Conservation (phyloP, 805 yeast species). For the Blastobotrys peoriensis region DNA sequence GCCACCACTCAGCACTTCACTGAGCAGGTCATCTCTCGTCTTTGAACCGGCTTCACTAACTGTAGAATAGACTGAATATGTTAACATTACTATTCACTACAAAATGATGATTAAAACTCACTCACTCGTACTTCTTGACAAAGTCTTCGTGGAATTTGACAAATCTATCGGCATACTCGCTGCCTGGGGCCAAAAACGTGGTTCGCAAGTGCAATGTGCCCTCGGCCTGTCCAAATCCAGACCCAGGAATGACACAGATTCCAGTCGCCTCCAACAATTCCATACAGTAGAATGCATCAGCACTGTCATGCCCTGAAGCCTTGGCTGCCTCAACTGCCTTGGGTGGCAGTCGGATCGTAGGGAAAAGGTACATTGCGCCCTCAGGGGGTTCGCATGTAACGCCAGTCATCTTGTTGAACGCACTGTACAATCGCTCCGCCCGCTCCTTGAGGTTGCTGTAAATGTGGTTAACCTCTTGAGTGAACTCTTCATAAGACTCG, state of each 20-base stretch:
- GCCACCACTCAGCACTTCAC: constrained; percentile 89
- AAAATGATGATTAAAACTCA: background rate
- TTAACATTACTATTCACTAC: background rate
- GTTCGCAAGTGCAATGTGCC: constrained; percentile 93
- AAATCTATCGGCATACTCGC: constrained; percentile 81
- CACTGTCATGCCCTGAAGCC: constrained; percentile 43
- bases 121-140: constrained; percentile 42
- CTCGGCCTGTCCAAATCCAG: constrained; percentile 90
- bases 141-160: constrained; percentile 70
- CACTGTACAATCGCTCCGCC: constrained; percentile 56
- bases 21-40: constrained; percentile 76
- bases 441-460: constrained; percentile 57
- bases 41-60: constrained; percentile 33
- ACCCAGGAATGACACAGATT: constrained; percentile 95
- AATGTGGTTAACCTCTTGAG: constrained; percentile 54
- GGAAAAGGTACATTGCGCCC: constrained; percentile 98
- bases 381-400: constrained; percentile 82
- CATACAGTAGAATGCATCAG: constrained; percentile 88
- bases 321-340: constrained; percentile 59
- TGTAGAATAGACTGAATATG: background rate
- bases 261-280: constrained; percentile 83
- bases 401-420: constrained; percentile 74
- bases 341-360: constrained; percentile 59
- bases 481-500: constrained; percentile 62
- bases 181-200: constrained; percentile 93